Evolutionary conservation across 2,329 filamentous ascomycete genomes (phyloP), one percentile per base, ranked within the genome.

Genomic region (Zopfia rhizophila): DNA sequence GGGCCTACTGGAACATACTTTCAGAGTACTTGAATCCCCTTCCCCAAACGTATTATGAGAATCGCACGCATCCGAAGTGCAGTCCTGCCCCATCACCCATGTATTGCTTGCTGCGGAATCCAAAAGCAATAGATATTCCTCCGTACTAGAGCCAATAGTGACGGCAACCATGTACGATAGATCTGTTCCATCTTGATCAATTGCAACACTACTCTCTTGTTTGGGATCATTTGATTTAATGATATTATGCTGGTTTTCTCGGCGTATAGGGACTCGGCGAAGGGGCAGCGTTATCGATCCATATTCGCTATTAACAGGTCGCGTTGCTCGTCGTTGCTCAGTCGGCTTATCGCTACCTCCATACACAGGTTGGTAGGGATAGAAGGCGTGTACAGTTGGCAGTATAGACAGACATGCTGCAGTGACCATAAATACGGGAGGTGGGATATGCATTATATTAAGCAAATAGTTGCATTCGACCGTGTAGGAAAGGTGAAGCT

Each of bases 11-110:
- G 17, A 22, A 19, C 55, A 21, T 59, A 72, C 69, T 54, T 67
- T 71, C 36, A 89, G 80, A 2, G 86, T 85, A 35, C 74, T 80
- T 3, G 91, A 96, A 54, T 88, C 82, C 3, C 75, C 71, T 3
- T 79, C 65, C 11, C 88, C 87, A 63, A 90, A 93, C 0, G 81
- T 84, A 60, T 84, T 84, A 68, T 96, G 91, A 56, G 78, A 76
- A 21, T 72, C 66, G 68, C 91, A 96, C 4, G 89, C 82, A 17
- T 78, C 70, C 3, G 83, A 84, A 12, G 69, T 78, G 74, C 91
- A 96, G 42, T 79, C 74, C 12, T 83, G 77, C 21, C 86, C 83
- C 83, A 94, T 94, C 14, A 96, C 83, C 91, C 91, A 96, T 10
- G 87, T 91, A 46, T 89, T 90, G 13, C 78, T 75, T 11, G 79